Conservation (phyloP, 106 monocot species). For the Allium cepa region DNA sequence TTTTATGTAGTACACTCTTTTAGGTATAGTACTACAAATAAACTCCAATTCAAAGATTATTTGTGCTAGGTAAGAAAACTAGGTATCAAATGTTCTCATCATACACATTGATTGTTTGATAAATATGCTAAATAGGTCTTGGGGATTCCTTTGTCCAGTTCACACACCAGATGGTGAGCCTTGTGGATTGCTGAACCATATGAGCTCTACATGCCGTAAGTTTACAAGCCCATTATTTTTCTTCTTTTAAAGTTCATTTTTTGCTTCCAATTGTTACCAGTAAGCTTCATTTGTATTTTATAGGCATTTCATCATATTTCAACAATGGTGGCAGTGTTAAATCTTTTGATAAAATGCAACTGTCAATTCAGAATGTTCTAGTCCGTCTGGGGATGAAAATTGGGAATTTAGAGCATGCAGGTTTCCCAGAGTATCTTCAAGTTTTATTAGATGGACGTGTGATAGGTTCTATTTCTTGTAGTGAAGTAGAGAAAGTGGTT, state of each 20-base stretch:
- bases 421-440: slow-evolving; percentile 75
- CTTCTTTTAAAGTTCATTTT: neutral
- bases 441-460: slow-evolving; percentile 91
- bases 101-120: neutral
- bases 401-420: slow-evolving; percentile 67
- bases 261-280: neutral
- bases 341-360: slow-evolving; percentile 55
- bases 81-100: neutral
- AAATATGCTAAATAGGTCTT: slow-evolving; percentile 48
- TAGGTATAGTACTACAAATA: too few relatives aligned
- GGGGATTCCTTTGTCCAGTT: slow-evolving; percentile 98
- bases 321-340: slow-evolving; percentile 61
- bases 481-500: slow-evolving; percentile 58
- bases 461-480: slow-evolving; percentile 69
- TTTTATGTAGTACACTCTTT: neutral
- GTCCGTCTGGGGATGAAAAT: slow-evolving; percentile 70
- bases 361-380: slow-evolving; percentile 48
- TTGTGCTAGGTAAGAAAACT: neutral
- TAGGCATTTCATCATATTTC: slow-evolving; percentile 72
- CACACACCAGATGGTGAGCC: slow-evolving; percentile 97
- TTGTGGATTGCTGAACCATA: slow-evolving; percentile 96
- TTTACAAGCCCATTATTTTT: neutral
- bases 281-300: neutral
- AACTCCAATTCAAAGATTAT: neutral
- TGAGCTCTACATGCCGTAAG: slow-evolving; percentile 84